Base-by-base conservation (phyloP, 2,329 filamentous ascomycete genomes). In the Aspergillus novoparasiticus region DNA sequence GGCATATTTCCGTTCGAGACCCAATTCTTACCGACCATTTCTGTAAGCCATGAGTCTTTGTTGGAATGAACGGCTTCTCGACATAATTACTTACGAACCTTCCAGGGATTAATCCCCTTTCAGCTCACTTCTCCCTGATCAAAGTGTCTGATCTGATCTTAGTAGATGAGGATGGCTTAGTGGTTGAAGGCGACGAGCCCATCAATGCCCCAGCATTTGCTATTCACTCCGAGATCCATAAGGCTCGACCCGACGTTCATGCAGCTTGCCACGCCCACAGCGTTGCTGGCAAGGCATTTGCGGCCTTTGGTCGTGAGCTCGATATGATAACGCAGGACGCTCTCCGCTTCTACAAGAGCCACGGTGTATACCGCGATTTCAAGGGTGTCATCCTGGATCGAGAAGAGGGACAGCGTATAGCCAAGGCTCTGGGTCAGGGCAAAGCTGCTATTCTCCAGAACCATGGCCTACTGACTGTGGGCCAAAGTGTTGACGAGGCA, bases 401-500 rank as follows among this genome's bases (percentile, higher is more conserved):
- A 21, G 86, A 86, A 62, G 90, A 93, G 73, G 90, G 89, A 1
- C 78, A 83, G 68, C 81, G 84, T 48, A 87, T 93, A 65, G 89
- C 89, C 2, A 79, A 79, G 12, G 85, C 89, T 0, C 79, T 93
- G 1, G 89, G 89, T 0, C 28, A 50, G 2, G 90, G 83, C 26
- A 86, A 85, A 73, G 89, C 83, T 1, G 82, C 87, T 66, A 87
- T 92, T 54, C 78, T 92, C 57, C 81, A 89, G 67, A 93, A 92
- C 73, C 90, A 93, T 76, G 90, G 90, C 0, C 78, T 93, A 41
- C 76, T 93, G 57, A 91, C 89, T 0, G 89, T 91, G 0, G 90
- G 90, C 4, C 71, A 76, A 8, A 93, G 90, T 0, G 90, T 93
- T 2, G 90, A 93, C 71, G 90, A 93, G 76, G 90, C 90, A 1